Base-by-base conservation (phyloP, 2,329 filamentous ascomycete species). In the Verticillium longisporum region DNA sequence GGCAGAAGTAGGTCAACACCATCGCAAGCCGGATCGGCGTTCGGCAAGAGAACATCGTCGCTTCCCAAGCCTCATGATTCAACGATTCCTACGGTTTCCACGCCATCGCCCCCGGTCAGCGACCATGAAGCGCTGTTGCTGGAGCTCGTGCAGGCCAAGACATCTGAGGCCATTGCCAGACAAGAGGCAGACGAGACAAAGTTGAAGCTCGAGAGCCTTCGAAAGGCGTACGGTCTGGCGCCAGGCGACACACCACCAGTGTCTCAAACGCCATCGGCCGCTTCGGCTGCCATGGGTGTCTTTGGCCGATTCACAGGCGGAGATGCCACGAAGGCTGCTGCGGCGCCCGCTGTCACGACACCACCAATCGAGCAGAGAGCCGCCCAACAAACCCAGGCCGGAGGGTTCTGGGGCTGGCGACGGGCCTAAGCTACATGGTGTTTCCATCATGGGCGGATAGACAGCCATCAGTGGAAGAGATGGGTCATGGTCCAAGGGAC, bases 61-160 rank as follows among this genome's bases (percentile, higher is more conserved):
- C 70, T 83, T 58, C 71, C 76, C 38, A 73, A 73, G 63, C 69
- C 71, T 7, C 72, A 72, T 60, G 63, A 68, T 65, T 61, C 66
- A 59, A 68, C 65, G 63, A 50, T 50, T 11, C 45, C 45, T 18
- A 50, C 45, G 11, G 45, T 50, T 9, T 65, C 65, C 57, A 64
- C 70, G 21, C 66, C 68, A 37, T 65, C 74, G 74, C 78, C 62
- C 66, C 78, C 68, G 70, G 82, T 70, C 56, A 80, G 66, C 67
- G 87, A 84, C 68, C 78, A 78, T 57, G 92, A 96, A 58, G 78
- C 87, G 0, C 76, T 96, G 10, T 78, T 97, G 6, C 74, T 93
- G 15, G 91, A 97, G 70, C 83, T 97, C 6, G 91, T 93, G 2
- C 92, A 93, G 67, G 88, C 91, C 10, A 97, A 97, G 78, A 96